Evolutionary conservation across 2,329 filamentous ascomycete genomes (phyloP), one percentile per base, ranked within the genome.

Genomic region (Neonectria punicea): DNA sequence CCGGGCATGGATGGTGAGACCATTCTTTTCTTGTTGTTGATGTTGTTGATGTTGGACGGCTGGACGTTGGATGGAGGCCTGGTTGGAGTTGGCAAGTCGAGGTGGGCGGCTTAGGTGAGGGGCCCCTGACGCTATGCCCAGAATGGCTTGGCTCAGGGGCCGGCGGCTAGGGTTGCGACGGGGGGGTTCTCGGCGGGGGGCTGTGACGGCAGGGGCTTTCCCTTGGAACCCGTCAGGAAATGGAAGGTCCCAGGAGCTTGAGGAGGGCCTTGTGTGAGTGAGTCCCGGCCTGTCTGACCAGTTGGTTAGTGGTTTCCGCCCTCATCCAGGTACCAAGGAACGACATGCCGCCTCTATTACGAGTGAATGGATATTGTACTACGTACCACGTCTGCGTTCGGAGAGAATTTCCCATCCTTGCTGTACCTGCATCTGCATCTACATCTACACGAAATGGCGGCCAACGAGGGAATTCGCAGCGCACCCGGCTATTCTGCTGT

Each of bases 111-210:
- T 43, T 43, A 43, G 56, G 64, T 61, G 66, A 69, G 70, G 68
- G 70, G 68, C 63, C 39, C 53, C 63, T 57, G n/a, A 49, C 46
- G 54, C 50, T 53, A 67, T 68, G 6, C 70, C 67, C 5, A 20
- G 66, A 65, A 13, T 5, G 60, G 70, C 34, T 71, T 71, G 60
- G 70, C 49, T 67, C 70, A 73, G 70, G 70, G 70, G 70, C n/a
- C 22, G 39, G 57, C 43, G 39, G 20, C 22, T 14, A 34, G 30
- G 49, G 32, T 57, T 22, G 43, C 10, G n/a, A n/a, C 55, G 2
- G 54, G 2, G 43, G 28, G 28, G 53, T 18, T 34, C 22, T 39
- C n/a, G n/a, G 39, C 13, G n/a, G 28, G 49, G 34, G 46, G 36
- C 56, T 59, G 47, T 32, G 56, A 22, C 25, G 46, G 47, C 18